Evolutionary conservation across 306 rosid genomes (phyloP), one percentile per base, ranked within the genome.

Genomic region (Canavalia gladiata): DNA sequence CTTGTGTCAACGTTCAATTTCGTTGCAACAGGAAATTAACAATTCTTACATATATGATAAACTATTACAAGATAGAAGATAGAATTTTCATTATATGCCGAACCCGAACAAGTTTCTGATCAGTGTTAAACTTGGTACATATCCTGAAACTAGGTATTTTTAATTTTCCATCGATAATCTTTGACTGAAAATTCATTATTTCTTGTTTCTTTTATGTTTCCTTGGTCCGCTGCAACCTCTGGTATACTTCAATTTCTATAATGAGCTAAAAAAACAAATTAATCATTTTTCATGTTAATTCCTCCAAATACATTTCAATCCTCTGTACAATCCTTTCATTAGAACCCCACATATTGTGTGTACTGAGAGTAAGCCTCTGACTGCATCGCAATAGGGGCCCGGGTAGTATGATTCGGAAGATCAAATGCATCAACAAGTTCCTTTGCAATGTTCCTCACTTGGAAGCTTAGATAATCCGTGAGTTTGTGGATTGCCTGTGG

Each of bases 401-500:
- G 79, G 33, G 91, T 91, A 45, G 90, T 97, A 41, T 89, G 54
- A 81, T 90, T 94, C 1, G 99, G 96, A 81, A 93, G 89, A 87
- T 92, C 99, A 84, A 95, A 95, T 57, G 98, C 90, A 59, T 93
- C 92, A 4, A 93, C 84, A 4, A 95, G 94, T 83, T 95, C 98
- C 81, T 78, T 85, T 8, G 99, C 97, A 78, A 93, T 86, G 84
- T 91, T 93, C 84, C 89, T 90, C 87, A 95, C 98, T 87, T 87
- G 95, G 86, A 95, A 95, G 85, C 99, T 86, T 67, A 95, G 88
- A 86, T 95, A 91, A 10, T 89, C 94, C 2, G 94, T 1, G 42
- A 93, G 94, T 74, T 95, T 95, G 87, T 95, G 97, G 78, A 95
- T 95, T 42, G 99, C 99, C 99, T 93, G 88, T 64, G 54, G 72